Percentiles rank a stretch among this genome's conserved stretches.
These are phyloP conservation scores for Rheum nobile DNA, from an alignment of 148 eudicot genomes.

Conservation along the genomic window DNA sequence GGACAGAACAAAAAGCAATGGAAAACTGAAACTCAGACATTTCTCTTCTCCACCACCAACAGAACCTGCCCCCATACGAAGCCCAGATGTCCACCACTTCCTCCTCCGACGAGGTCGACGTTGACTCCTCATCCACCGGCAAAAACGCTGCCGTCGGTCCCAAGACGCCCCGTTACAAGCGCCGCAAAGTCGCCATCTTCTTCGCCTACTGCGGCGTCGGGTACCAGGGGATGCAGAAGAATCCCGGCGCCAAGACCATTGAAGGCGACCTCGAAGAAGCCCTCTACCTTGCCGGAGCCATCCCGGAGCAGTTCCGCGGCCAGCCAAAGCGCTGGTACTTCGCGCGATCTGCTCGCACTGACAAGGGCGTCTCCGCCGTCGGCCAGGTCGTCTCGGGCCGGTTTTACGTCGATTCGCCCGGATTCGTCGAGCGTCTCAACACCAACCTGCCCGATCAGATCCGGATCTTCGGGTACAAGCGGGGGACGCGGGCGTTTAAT, in stretches of 20 bases:
- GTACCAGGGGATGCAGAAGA: slow-evolving; percentile 93
- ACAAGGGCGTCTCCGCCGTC: slow-evolving; percentile 86
- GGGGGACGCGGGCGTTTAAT: slow-evolving; percentile 47
- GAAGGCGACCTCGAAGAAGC: slow-evolving; percentile 94
- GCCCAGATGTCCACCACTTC: slow-evolving; percentile 54
- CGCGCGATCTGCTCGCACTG: slow-evolving; percentile 91
- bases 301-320: slow-evolving; percentile 56
- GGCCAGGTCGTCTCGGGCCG: slow-evolving; percentile 86
- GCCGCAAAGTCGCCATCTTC: slow-evolving; percentile 78
- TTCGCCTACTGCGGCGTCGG: slow-evolving; percentile 92
- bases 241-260: slow-evolving; percentile 95
- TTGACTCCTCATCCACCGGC: slow-evolving; percentile 10
- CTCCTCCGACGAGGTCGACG: slow-evolving; percentile 20
- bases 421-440: slow-evolving; percentile 50
- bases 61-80: slow-evolving; percentile 41
- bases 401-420: slow-evolving; percentile 73
- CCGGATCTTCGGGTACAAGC: slow-evolving; percentile 59
- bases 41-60: not conserved
- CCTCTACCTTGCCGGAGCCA: slow-evolving; percentile 54
- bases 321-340: slow-evolving; percentile 52
- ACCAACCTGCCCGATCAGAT: slow-evolving; percentile 40
- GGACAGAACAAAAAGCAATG: not conserved
- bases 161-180: slow-evolving; percentile 41
- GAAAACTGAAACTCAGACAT: not conserved
- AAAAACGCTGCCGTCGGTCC: not conserved